These are phyloP conservation scores for Endocalyx cinctus DNA, from an alignment of 2,329 filamentous ascomycete species.

Conservation along the genomic window DNA sequence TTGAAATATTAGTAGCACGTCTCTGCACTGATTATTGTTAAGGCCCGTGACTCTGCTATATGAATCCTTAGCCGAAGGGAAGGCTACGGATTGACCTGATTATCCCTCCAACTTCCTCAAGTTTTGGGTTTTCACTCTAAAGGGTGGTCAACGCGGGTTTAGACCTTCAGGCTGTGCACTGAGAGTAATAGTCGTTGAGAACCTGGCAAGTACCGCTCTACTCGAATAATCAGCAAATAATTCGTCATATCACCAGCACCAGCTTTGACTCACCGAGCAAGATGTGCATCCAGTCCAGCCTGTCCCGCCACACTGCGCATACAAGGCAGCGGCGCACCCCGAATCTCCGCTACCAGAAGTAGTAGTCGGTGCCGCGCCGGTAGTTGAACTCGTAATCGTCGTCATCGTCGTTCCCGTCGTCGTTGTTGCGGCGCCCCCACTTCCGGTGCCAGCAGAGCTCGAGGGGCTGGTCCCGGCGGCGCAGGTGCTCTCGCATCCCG, in stretches of 20 bases:
- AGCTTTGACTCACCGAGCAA: conserved; percentile 18
- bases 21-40: no score
- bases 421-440: background rate
- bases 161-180: no score
- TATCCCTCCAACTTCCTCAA: no score
- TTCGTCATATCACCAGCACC: background rate
- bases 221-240: conserved; percentile 9
- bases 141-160: no score
- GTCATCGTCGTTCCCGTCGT: conserved; percentile 7
- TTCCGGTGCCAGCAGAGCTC: conserved; percentile 7
- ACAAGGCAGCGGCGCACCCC: conserved; percentile 16
- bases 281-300: conserved; percentile 20
- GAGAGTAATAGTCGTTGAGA: conserved; percentile 23
- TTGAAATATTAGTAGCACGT: no score
- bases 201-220: conserved; percentile 17
- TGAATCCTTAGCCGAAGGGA: no score
- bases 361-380: conserved; percentile 1
- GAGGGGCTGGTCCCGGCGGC: conserved; percentile 12
- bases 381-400: conserved; percentile 5
- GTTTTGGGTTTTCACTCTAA: no score
- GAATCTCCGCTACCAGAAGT: background rate
- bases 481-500: conserved; percentile 23
- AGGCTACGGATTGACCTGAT: no score
- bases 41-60: no score
- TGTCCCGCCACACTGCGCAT: conserved; percentile 21